Evolutionary conservation across 371 early-diverging fungal genomes (phyloP), one percentile per base, ranked within the genome.

Genomic region (Mortierella sp.): DNA sequence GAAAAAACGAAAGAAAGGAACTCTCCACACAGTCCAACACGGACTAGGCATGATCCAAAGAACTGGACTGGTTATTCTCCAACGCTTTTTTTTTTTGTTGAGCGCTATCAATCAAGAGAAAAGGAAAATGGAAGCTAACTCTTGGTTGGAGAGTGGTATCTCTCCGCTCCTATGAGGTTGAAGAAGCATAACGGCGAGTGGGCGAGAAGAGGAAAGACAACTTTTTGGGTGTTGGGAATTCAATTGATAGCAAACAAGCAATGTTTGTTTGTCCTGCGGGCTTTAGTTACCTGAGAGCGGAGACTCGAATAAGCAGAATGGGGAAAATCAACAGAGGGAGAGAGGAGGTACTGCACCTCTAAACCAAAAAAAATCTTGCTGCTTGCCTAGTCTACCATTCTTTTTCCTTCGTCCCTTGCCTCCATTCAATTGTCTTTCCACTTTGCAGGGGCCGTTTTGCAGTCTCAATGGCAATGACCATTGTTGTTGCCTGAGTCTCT

Each of bases 141-240:
- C 34, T 59, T 59, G 5, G 8, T 61, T 61, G 21, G 34, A 19
- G 34, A 5, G 28, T 34, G 8, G 31, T 21, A 8, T n/a, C 31
- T 2, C 64, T 61, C 31, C 64, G 64, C 64, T 61, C 64, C 19
- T 31, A 34, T 21, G 31, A 61, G 64, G 31, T 31, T 10, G 64
- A 51, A 51, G 46, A 70, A 80, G 76, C 79, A 74, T 50, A 80
- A 80, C 80, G 80, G 80, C 80, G 24, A 75, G 67, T 75, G 75
- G 80, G 80, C 79, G 43, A 74, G 54, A n/a, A n/a, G n/a, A n/a
- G n/a, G n/a, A n/a, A 53, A 48, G 28, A 59, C 57, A 44, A 6
- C 19, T 34, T 14, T 26, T 31, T n/a, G n/a, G n/a, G n/a, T 34
- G 31, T 34, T 31, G 37, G 9, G 8, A 21, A 61, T 61, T 61